Evolutionary conservation across 2,329 filamentous ascomycete species (phyloP).

Genomic region (Lachnellula occidentalis): DNA sequence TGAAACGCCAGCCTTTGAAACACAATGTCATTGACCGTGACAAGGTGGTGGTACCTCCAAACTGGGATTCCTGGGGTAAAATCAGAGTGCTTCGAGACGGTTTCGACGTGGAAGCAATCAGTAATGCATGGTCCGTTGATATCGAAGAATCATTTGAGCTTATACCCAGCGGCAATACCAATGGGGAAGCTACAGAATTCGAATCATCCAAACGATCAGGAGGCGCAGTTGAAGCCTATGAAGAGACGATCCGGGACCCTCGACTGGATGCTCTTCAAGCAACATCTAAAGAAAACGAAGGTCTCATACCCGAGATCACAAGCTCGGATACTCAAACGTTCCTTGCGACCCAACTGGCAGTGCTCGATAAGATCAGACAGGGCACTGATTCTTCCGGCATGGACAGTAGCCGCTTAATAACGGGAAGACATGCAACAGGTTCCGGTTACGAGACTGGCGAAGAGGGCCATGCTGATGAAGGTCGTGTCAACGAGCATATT

Average conservation of each 20-base stretch:
- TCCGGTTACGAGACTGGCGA: slow-evolving; percentile 17
- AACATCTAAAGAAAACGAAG: slow-evolving; percentile 40
- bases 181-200: slow-evolving; percentile 8
- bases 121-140: slow-evolving; percentile 79
- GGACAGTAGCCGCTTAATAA: slow-evolving; percentile 23
- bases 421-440: slow-evolving; percentile 18
- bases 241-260: slow-evolving; percentile 73
- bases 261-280: slow-evolving; percentile 56
- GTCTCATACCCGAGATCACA: slow-evolving; percentile 46
- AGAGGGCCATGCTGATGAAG: slow-evolving; percentile 23
- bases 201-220: slow-evolving; percentile 31
- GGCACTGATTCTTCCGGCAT: slow-evolving; percentile 44
- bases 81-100: slow-evolving; percentile 86
- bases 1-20: slow-evolving; percentile 73
- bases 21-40: slow-evolving; percentile 91
- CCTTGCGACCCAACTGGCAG: slow-evolving; percentile 66
- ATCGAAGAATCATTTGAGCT: slow-evolving; percentile 54
- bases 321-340: slow-evolving; percentile 75
- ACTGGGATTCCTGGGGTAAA: slow-evolving; percentile 99
- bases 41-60: slow-evolving; percentile 89
- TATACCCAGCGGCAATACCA: slow-evolving; percentile 29
- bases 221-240: slow-evolving; percentile 67
- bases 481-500: slow-evolving; percentile 60
- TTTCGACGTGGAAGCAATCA: slow-evolving; percentile 85
- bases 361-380: slow-evolving; percentile 60